These are phyloP conservation scores for Emergomyces africanus DNA, from an alignment of 2,329 filamentous ascomycete genomes.

Conservation along the genomic window DNA sequence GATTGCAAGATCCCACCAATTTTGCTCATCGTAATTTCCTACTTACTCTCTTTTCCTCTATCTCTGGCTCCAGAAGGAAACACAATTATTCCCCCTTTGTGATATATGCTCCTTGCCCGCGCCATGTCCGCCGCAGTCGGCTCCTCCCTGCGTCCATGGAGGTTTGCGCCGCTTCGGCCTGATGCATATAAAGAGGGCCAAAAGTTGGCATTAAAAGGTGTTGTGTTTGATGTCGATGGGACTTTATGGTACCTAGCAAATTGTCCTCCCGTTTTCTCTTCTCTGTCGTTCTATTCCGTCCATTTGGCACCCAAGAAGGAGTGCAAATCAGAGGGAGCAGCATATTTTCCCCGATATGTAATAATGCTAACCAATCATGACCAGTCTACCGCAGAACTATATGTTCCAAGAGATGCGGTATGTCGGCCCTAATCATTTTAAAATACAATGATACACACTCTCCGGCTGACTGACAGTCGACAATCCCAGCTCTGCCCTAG, in stretches of 20 bases:
- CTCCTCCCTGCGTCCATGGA: conserved; percentile 23
- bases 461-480: not conserved
- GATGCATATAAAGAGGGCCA: conserved; percentile 15
- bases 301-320: not conserved
- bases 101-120: not conserved
- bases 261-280: conserved; percentile 5
- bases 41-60: not conserved
- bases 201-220: conserved; percentile 39
- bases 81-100: not conserved
- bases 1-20: not conserved
- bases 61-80: not conserved
- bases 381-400: conserved; percentile 78
- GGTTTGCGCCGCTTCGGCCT: conserved; percentile 39
- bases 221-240: conserved; percentile 89
- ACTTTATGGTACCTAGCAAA: conserved; percentile 60
- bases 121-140: conserved; percentile 10
- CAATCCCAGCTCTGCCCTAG: conserved; percentile 41
- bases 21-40: not conserved
- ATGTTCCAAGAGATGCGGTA: conserved; percentile 87
- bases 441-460: conserved; percentile 18
- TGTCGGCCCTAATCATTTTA: conserved; percentile 2
- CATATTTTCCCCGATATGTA: too few relatives aligned
- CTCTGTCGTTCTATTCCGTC: conserved; percentile 1
- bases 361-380: not conserved
- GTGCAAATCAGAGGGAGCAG: too few relatives aligned